A percentile compares a stretch with the other conserved stretches of the same genome.
Conservation (phyloP, 2,329 filamentous ascomycete species). For the Monilinia fructicola region DNA sequence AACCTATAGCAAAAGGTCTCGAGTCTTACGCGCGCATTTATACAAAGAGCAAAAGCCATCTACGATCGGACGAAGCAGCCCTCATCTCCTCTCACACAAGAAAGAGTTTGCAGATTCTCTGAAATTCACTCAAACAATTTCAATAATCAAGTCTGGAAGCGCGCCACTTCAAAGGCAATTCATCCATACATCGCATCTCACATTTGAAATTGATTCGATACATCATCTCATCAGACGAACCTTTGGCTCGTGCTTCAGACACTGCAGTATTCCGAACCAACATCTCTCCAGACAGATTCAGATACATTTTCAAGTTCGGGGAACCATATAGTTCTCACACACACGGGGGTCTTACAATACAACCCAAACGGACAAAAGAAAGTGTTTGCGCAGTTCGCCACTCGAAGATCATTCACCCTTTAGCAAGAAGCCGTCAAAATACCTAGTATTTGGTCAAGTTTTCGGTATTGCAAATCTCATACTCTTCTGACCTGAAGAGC, state of each 20-base stretch:
- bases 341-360: neutral
- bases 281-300: constrained; percentile 17
- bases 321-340: neutral
- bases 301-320: constrained; percentile 9
- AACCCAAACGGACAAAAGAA: neutral
- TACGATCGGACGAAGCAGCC: neutral
- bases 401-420: neutral
- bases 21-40: constrained; percentile 1
- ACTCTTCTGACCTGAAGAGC: constrained; percentile 10
- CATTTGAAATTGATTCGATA: constrained; percentile 23
- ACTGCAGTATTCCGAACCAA: constrained; percentile 34
- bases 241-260: constrained; percentile 38
- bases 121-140: neutral
- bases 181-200: constrained; percentile 12
- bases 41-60: neutral
- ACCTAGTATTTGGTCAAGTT: neutral
- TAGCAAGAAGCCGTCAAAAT: neutral
- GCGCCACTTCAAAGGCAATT: constrained; percentile 17
- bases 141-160: constrained; percentile 1
- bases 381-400: constrained; percentile 3
- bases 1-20: neutral
- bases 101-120: neutral
- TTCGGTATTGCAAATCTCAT: neutral
- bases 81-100: neutral
- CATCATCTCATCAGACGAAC: constrained; percentile 37